Evolutionary conservation across 768 basidiomycete species (phyloP).

Genomic region (Dictyophora rubrovolvata): DNA sequence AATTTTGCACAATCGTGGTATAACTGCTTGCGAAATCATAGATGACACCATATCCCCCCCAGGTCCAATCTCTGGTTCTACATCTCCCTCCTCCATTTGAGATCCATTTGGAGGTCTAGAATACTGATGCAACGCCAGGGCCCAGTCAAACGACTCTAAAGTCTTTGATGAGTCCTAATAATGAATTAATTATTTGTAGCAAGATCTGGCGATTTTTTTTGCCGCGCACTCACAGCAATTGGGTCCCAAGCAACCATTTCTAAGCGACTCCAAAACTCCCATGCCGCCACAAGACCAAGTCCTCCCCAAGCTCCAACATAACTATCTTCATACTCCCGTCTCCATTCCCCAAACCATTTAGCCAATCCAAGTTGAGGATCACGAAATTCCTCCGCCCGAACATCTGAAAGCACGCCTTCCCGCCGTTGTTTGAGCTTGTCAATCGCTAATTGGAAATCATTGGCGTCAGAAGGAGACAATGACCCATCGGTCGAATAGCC

Average conservation of each 20-base stretch:
- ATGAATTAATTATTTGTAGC: conserved; percentile 9
- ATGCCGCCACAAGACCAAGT: conserved; percentile 74
- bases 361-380: conserved; percentile 69
- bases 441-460: conserved; percentile 60
- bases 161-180: conserved; percentile 35
- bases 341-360: conserved; percentile 59
- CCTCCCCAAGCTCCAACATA: conserved; percentile 88
- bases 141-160: conserved; percentile 81
- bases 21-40: conserved; percentile 77
- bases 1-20: conserved; percentile 62
- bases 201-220: background rate
- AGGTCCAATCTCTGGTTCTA: conserved; percentile 55
- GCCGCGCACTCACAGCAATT: conserved; percentile 45
- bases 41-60: conserved; percentile 83
- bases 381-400: conserved; percentile 72
- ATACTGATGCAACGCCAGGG: conserved; percentile 66
- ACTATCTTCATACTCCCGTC: conserved; percentile 64
- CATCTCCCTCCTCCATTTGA: conserved; percentile 24
- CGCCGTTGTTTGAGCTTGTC: conserved; percentile 40
- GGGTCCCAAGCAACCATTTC: conserved; percentile 87
- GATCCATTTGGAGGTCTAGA: conserved; percentile 36
- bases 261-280: conserved; percentile 91
- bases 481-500: conserved; percentile 84
- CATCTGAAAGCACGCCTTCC: conserved; percentile 63
- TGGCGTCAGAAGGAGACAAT: conserved; percentile 51